These are phyloP conservation scores for Suzukiozyma palmioleophila DNA, from an alignment of 1,139 yeast species.

Conservation along the genomic window DNA sequence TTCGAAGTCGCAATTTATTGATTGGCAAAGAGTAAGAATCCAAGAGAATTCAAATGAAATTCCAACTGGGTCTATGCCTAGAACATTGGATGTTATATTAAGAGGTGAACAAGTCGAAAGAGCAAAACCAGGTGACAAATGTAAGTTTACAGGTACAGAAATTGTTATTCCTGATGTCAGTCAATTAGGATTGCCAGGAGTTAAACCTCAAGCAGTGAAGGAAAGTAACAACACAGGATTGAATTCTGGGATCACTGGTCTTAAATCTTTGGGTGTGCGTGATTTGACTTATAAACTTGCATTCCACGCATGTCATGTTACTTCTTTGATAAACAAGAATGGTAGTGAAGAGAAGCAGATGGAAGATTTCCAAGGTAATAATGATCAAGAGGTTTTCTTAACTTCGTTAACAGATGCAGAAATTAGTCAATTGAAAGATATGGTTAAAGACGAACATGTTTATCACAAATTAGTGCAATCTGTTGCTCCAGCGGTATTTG, in stretches of 20 bases:
- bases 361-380: slow-evolving; percentile 29
- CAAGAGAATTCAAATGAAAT: slow-evolving; percentile 95
- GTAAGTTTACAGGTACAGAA: slow-evolving; percentile 92
- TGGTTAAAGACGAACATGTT: slow-evolving; percentile 88
- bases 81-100: slow-evolving; percentile 88
- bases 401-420: slow-evolving; percentile 80
- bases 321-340: slow-evolving; percentile 50
- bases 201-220: slow-evolving; percentile 78
- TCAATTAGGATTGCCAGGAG: slow-evolving; percentile 95
- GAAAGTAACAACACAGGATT: slow-evolving; percentile 56
- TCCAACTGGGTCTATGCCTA: slow-evolving; percentile 98
- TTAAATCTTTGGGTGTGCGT: slow-evolving; percentile 85
- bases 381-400: slow-evolving; percentile 76
- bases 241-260: slow-evolving; percentile 80
- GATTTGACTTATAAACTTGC: slow-evolving; percentile 92
- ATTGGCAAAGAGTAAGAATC: slow-evolving; percentile 96
- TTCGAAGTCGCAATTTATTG: slow-evolving; percentile 80
- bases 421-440: slow-evolving; percentile 75
- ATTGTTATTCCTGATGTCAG: slow-evolving; percentile 94
- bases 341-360: slow-evolving; percentile 42
- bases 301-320: slow-evolving; percentile 85
- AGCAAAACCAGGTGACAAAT: slow-evolving; percentile 97
- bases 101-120: slow-evolving; percentile 95
- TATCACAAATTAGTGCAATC: slow-evolving; percentile 84
- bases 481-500: slow-evolving; percentile 95